Conservation (phyloP, 306 rosid genomes). For the Albizia julibrissin region DNA sequence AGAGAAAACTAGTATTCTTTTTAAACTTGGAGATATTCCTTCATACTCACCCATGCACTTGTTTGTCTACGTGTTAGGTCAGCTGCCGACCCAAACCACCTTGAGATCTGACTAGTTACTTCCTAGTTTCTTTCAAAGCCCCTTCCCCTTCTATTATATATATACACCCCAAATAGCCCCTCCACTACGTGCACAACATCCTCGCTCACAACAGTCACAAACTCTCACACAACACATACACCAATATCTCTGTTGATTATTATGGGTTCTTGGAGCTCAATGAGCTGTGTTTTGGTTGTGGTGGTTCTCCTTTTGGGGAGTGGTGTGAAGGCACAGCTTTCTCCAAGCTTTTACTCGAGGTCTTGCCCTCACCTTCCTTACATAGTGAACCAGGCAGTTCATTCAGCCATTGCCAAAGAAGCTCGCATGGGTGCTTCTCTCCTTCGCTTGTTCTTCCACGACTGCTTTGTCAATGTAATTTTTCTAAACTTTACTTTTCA, state of each 20-base stretch:
- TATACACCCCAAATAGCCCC: slow-evolving; percentile 32
- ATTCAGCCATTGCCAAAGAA: slow-evolving; percentile 64
- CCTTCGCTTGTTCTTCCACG: slow-evolving; percentile 89
- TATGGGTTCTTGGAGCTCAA: slow-evolving; percentile 38
- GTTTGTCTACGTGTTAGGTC: slow-evolving; percentile 47
- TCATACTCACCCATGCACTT: not conserved
- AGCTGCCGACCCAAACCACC: slow-evolving; percentile 42
- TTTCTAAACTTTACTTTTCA: not conserved
- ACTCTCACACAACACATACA: not conserved
- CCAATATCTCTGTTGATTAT: not conserved
- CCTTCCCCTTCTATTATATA: slow-evolving; percentile 6
- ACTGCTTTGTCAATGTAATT: slow-evolving; percentile 85
- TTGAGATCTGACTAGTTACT: not conserved
- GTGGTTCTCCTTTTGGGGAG: slow-evolving; percentile 35
- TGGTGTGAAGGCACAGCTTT: slow-evolving; percentile 56
- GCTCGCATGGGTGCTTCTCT: slow-evolving; percentile 96
- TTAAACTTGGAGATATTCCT: slow-evolving; percentile 1
- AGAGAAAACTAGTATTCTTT: not conserved
- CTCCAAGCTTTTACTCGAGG: slow-evolving; percentile 47
- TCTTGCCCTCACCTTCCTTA: slow-evolving; percentile 68
- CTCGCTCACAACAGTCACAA: not conserved
- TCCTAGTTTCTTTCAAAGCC: not conserved
- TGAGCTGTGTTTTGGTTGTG: slow-evolving; percentile 38
- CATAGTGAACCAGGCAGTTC: slow-evolving; percentile 54
- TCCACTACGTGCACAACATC: not conserved